Percentiles rank a stretch among this genome's conserved stretches.
phyloP scores from a whole-genome alignment of 140 eudicot genomes.

The Stevia rebaudiana region DNA sequence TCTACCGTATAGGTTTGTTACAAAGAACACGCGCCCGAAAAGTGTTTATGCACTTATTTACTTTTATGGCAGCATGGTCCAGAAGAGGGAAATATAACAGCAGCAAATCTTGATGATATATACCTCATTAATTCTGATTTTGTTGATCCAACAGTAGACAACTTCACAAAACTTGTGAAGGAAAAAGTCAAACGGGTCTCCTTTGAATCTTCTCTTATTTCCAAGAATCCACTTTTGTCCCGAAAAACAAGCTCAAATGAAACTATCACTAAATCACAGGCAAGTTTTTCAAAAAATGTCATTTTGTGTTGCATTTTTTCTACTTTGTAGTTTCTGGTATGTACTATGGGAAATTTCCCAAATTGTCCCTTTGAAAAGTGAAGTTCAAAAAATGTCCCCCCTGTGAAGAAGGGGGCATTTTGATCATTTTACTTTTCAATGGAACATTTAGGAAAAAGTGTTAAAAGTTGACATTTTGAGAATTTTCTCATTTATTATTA shows the following conservation, averaged over 20 bases:
- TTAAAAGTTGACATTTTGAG: too few relatives aligned
- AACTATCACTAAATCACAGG: conserved; percentile 23
- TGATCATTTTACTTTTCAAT: too few relatives aligned
- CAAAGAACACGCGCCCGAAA: conserved; percentile 39
- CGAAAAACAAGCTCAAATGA: conserved; percentile 12
- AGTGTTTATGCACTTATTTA: conserved; percentile 53
- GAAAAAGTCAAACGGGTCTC: conserved; percentile 21
- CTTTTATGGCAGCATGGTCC: conserved; percentile 73
- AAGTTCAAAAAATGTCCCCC: too few relatives aligned
- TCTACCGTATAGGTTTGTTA: conserved; percentile 36
- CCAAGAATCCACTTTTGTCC: too few relatives aligned
- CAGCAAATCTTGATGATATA: conserved; percentile 31
- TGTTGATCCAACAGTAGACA: conserved; percentile 28
- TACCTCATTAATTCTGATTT: conserved; percentile 23
- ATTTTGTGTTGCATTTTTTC: not conserved
- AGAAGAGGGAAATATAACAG: conserved; percentile 37
- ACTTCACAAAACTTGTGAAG: conserved; percentile 37
- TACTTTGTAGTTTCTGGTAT: not conserved
- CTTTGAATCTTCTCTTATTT: too few relatives aligned
- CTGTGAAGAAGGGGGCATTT: too few relatives aligned
- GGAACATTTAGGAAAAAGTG: too few relatives aligned
- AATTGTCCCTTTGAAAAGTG: too few relatives aligned
- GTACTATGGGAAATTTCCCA: too few relatives aligned
- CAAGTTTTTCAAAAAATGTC: conserved; percentile 25
- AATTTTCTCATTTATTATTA: too few relatives aligned